Percentiles rank a stretch among this genome's conserved stretches.
phyloP scores from a whole-genome alignment of 352 stramenopile genomes.

The Hyaloperonospora arabidopsidis region DNA sequence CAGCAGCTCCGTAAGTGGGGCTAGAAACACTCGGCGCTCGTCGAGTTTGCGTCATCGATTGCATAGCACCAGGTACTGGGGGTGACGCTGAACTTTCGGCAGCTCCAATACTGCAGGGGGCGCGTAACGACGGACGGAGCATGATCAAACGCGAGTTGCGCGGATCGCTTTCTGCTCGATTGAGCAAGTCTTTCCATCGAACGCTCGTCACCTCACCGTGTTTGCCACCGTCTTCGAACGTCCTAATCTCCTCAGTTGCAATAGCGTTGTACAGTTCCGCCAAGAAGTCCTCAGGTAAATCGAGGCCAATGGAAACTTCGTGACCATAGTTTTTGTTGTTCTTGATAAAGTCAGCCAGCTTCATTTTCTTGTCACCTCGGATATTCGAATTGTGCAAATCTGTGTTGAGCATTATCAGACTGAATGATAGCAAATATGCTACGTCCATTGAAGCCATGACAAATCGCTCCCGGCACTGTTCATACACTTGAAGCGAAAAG shows the following conservation, averaged over 20 bases:
- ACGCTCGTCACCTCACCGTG: conserved; percentile 70
- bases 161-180: conserved; percentile 60
- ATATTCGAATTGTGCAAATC: conserved; percentile 86
- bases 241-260: conserved; percentile 70
- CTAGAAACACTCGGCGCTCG: conserved; percentile 20
- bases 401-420: conserved; percentile 86
- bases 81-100: conserved; percentile 6
- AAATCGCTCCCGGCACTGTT: conserved; percentile 77
- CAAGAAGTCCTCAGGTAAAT: conserved; percentile 68
- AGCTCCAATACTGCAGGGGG: conserved; percentile 16
- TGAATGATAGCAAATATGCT: conserved; percentile 87
- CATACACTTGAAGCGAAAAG: conserved; percentile 80
- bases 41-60: conserved; percentile 21
- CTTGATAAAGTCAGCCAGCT: conserved; percentile 76
- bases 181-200: conserved; percentile 71
- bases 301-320: conserved; percentile 68
- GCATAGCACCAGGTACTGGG: conserved; percentile 20
- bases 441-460: conserved; percentile 84
- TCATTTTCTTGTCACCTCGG: conserved; percentile 80
- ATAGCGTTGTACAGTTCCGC: conserved; percentile 71
- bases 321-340: conserved; percentile 87
- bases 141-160: conserved; percentile 56
- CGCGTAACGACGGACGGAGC: conserved; percentile 29
- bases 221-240: conserved; percentile 71
- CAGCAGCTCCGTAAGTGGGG: conserved; percentile 7